These are phyloP conservation scores for Benincasa hispida DNA, from an alignment of 306 rosid genomes.

Conservation along the genomic window DNA sequence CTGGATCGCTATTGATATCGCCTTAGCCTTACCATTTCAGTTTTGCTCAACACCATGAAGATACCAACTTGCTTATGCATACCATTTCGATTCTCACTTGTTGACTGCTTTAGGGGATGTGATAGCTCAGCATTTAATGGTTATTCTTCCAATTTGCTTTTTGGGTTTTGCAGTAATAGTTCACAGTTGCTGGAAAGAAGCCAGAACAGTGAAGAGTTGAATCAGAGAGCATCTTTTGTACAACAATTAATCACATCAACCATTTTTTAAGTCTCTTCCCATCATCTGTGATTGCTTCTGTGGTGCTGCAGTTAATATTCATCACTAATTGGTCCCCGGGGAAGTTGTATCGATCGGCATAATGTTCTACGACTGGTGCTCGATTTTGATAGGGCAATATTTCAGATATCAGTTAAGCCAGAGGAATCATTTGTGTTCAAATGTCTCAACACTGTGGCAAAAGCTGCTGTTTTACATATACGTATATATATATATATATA, in stretches of 20 bases:
- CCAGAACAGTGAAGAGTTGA: constrained; percentile 48
- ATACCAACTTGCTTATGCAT: not conserved
- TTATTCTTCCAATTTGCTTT: constrained; percentile 8
- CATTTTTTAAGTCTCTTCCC: constrained; percentile 25
- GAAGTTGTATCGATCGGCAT: constrained; percentile 9
- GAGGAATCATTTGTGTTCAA: not conserved
- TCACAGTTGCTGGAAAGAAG: constrained; percentile 15
- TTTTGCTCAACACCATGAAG: not conserved
- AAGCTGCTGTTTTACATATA: not conserved
- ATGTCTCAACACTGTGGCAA: not conserved
- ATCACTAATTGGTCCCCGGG: not conserved
- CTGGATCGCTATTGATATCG: not conserved
- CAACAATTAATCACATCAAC: constrained; percentile 56
- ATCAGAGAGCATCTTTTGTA: constrained; percentile 49
- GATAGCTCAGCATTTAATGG: not conserved
- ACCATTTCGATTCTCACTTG: not conserved
- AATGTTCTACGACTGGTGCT: constrained; percentile 21
- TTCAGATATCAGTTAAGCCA: constrained; percentile 7
- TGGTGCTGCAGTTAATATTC: not conserved
- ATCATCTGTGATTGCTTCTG: not conserved
- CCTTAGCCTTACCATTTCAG: not conserved
- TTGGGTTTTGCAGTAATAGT: constrained; percentile 26
- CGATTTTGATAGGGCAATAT: constrained; percentile 17
- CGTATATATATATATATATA: not conserved
- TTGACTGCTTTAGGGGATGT: not conserved